A percentile compares a stretch with the other conserved stretches of the same genome.
phyloP scores from a whole-genome alignment of 1,284 basidiomycete genomes.

The Ustilago loliicola region DNA sequence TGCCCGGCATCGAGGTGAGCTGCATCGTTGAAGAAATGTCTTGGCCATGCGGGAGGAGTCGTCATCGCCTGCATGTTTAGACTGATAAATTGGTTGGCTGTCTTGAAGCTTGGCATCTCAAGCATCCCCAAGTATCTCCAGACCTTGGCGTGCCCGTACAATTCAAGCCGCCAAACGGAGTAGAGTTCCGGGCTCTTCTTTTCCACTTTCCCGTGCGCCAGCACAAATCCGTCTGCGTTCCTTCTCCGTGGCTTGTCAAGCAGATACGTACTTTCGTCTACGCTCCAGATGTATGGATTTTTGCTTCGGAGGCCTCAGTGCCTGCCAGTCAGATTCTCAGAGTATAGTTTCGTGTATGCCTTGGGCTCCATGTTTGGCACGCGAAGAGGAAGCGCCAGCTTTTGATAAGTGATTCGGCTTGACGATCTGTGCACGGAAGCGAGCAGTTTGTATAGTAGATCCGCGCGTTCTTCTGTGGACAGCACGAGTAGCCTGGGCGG shows the following conservation, averaged over 20 bases:
- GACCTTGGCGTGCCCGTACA: neutral
- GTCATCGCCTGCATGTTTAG: neutral
- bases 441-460: too few species aligned
- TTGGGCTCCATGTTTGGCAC: neutral
- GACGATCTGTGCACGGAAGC: too few species aligned
- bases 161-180: conserved; percentile 9
- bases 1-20: conserved; percentile 14
- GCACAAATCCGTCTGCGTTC: neutral
- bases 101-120: neutral
- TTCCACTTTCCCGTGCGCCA: neutral
- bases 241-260: neutral
- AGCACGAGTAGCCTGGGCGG: too few species aligned
- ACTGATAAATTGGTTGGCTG: neutral
- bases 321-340: neutral
- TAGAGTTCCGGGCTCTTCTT: neutral
- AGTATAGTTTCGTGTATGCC: neutral
- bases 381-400: neutral
- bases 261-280: neutral
- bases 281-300: neutral
- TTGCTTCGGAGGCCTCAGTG: neutral
- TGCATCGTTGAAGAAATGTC: conserved; percentile 16
- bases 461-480: too few species aligned
- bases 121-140: conserved; percentile 19
- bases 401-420: neutral
- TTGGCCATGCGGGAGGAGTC: neutral